Evolutionary conservation across 1,284 basidiomycete species (phyloP), one percentile per base, ranked within the genome.

Genomic region (Cryptococcus jaspeensis): DNA sequence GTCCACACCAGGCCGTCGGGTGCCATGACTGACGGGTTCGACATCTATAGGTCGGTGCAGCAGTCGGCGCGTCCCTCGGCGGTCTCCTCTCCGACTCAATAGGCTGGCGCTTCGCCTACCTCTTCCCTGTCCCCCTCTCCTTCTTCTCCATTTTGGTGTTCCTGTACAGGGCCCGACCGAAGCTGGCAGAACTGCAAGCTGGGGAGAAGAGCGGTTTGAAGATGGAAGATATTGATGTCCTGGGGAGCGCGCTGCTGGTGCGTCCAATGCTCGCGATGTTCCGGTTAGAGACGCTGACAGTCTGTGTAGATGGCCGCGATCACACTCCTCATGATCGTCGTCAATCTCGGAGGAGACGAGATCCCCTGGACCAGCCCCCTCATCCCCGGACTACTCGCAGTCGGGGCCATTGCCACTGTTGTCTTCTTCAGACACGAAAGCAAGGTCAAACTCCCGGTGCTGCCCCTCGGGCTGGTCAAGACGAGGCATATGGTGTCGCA

Each of bases 31-130:
- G 41, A 49, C 35, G 22, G 12, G 20, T 32, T 25, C n/a, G 16
- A 23, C 15, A 39, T 12, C 16, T 15, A 15, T 40, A 66, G 64
- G 45, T 63, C 18, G 64, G 64, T 15, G 59, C 51, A 12, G 64
- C 64, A 13, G 18, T 63, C 18, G 64, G 64, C 18, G 64, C 64
- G 5, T 49, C 62, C 6, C 50, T 66, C 5, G 64, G 62, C 15
- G 64, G 64, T 2, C 54, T 66, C 40, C 25, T 66, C 1, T 42
- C 56, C 9, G 64, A 66, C 52, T 52, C 64, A 6, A 51, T 65
- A 23, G 64, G 64, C 13, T 66, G 64, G 64, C 38, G 64, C 46
- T 59, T 55, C 45, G 64, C 56, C 23, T 66, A 63, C 43, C 54
- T 63, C 44, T 35, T 61, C 16, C 62, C 64, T 9, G 58, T 63